Base-by-base conservation (phyloP, 2,329 filamentous ascomycete species). In the Colletotrichum noveboracense region DNA sequence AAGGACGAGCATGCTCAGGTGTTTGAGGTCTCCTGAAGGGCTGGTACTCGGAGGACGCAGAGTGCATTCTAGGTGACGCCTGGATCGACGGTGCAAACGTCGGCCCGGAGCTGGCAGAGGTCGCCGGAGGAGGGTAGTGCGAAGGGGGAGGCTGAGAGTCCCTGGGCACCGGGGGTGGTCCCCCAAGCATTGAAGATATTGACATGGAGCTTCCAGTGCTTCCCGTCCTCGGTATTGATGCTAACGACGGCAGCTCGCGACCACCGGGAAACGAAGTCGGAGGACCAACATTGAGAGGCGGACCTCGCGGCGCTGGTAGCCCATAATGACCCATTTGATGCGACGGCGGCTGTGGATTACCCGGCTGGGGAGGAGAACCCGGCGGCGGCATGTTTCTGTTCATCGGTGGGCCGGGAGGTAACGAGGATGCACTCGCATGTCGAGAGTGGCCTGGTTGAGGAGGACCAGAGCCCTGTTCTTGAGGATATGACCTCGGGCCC, bases 1-100 rank as follows among this genome's bases (percentile, higher is more conserved):
- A 91, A 71, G 86, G 85, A 79, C 91, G 88, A 62, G 89, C 87
- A 76, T 93, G 92, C 60, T 95, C 94, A n/a, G 94, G 94, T 0
- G 94, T 95, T 74, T 94, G 92, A 4, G 94, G 94, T 76, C 93
- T 89, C 77, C 93, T 89, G 82, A 90, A 93, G 7, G 89, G 88
- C 67, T 86, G 86, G 76, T 94, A 93, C 21, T 94, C 93, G 76
- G 91, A 84, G 1, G 88, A 86, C 4, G 88, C 84, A 30, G 88
- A 87, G 73, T 88, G 88, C 86, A 92, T 88, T 55, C 89, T 85
- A 5, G 90, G 90, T 16, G 90, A 92, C 3, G 88, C 89, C 75
- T 91, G 90, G 4, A 91, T 81, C 3, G 89, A 81, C 18, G 87
- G 81, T 62, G 86, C 85, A 80, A 88, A 91, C 14, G 84, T 82